Evolutionary conservation across 2,329 filamentous ascomycete genomes (phyloP), one percentile per base, ranked within the genome.

Genomic region (Scolecobasidium constrictum): DNA sequence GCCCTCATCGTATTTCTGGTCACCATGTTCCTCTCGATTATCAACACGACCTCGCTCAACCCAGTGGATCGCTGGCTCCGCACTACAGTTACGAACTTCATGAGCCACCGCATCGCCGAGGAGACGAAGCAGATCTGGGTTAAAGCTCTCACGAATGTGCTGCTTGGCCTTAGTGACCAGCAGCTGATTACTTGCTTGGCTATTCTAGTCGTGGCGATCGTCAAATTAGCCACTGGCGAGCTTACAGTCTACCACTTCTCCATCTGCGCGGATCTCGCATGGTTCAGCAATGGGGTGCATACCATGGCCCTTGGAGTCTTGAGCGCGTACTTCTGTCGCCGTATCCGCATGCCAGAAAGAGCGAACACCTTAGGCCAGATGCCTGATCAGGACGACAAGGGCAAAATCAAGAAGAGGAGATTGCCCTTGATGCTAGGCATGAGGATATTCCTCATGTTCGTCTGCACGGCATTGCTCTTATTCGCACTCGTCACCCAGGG

Each of bases 111-210:
- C 6, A 19, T 45, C 9, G 33, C 13, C 9, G 15, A 33, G 6
- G n/a, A 38, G 17, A 33, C 13, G 6, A 23, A 20, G 11, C 7
- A 11, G 13, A 11, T 9, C n/a, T 38, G 11, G 40, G 28, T 15
- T 9, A 41, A 4, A 23, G 20, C 12, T 31, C 40, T 48, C n/a
- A 28, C n/a, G 9, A 11, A 46, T 21, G 35, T 52, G 5, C 43
- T 53, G 6, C 34, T 57, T 0, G 38, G 36, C 4, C 43, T 56
- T 4, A 55, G 54, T 36, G 55, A 58, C 28, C 54, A 56, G 42
- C 55, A 56, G 38, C 48, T 56, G 16, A 49, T 56, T n/a, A 52
- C 50, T 13, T 54, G 55, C 4, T 43, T 56, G 11, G 51, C 52
- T 1, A 52, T 58, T 19, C 40, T 57, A 6, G 43, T 47, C 6